Conservation (phyloP, 2,329 filamentous ascomycete species). For the Seiridium unicorne region DNA sequence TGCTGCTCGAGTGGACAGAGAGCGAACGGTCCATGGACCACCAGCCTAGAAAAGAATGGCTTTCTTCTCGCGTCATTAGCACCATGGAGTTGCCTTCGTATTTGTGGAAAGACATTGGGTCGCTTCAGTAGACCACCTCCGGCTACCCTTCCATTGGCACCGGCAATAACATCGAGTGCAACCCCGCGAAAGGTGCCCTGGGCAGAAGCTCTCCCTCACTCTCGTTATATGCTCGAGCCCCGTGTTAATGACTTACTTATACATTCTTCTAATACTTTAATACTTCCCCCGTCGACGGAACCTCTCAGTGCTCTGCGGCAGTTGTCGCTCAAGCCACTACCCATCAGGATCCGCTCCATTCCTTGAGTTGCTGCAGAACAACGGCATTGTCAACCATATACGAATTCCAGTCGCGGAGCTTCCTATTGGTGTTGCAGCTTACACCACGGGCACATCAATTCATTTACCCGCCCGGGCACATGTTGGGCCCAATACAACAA, state of each 20-base stretch:
- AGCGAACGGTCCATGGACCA: not conserved
- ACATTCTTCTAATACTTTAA: no score
- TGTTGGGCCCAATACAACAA: not conserved
- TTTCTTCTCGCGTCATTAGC: not conserved
- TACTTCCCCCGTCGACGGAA: no score
- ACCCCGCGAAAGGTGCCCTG: no score
- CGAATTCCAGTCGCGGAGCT: not conserved
- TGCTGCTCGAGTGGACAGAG: not conserved
- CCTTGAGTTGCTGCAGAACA: not conserved
- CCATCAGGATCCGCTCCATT: not conserved
- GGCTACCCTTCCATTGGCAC: no score
- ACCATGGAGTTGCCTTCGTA: not conserved
- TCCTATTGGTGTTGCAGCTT: not conserved
- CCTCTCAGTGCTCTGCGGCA: not conserved
- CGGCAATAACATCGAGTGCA: no score
- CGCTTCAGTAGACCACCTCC: no score
- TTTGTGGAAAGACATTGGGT: not conserved
- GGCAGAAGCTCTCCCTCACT: no score
- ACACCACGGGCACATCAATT: not conserved
- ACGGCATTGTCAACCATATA: not conserved
- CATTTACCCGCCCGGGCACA: slow-evolving; percentile 1
- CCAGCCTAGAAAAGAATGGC: slow-evolving; percentile 1
- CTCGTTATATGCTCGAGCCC: no score
- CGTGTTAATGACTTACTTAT: no score
- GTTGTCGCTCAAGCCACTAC: not conserved